phyloP scores from a whole-genome alignment of 768 basidiomycete genomes.

The Podaxis sp. region DNA sequence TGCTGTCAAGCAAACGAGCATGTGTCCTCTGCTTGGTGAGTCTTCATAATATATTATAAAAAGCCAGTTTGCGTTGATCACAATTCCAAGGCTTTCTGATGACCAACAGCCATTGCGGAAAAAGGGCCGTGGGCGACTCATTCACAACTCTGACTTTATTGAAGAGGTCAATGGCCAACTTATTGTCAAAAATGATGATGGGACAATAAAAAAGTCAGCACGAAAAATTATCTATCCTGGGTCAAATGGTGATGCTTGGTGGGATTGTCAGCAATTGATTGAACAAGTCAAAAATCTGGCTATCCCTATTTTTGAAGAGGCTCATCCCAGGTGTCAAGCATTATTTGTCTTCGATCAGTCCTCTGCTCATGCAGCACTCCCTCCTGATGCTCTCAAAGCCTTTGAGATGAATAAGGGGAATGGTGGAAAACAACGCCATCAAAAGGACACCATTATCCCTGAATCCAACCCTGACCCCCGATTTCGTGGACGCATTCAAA shows the following conservation, averaged over 20 bases:
- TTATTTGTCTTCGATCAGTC: constrained; percentile 44
- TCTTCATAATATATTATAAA: neutral
- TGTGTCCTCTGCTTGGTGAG: constrained; percentile 17
- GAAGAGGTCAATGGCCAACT: constrained; percentile 32
- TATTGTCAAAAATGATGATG: constrained; percentile 23
- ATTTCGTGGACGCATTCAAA: too few species aligned
- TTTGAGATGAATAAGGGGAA: constrained; percentile 42
- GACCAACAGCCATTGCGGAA: constrained; percentile 27
- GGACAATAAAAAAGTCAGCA: constrained; percentile 30
- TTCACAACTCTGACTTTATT: constrained; percentile 44
- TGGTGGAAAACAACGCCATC: constrained; percentile 36
- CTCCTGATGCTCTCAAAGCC: constrained; percentile 39
- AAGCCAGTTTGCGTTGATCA: too few species aligned
- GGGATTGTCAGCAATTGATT: constrained; percentile 36
- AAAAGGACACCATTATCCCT: constrained; percentile 38
- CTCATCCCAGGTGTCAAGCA: constrained; percentile 29
- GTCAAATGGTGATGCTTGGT: constrained; percentile 35
- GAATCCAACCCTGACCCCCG: constrained; percentile 27
- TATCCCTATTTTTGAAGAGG: constrained; percentile 36
- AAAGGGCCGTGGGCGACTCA: constrained; percentile 33
- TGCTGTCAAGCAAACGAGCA: constrained; percentile 30
- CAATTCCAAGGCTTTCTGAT: constrained; percentile 9
- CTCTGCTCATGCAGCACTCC: constrained; percentile 38
- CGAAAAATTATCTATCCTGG: constrained; percentile 38
- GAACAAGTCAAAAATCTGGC: constrained; percentile 30